These are phyloP conservation scores for Populus tremula DNA, from an alignment of 345 rosid genomes.

Conservation along the genomic window DNA sequence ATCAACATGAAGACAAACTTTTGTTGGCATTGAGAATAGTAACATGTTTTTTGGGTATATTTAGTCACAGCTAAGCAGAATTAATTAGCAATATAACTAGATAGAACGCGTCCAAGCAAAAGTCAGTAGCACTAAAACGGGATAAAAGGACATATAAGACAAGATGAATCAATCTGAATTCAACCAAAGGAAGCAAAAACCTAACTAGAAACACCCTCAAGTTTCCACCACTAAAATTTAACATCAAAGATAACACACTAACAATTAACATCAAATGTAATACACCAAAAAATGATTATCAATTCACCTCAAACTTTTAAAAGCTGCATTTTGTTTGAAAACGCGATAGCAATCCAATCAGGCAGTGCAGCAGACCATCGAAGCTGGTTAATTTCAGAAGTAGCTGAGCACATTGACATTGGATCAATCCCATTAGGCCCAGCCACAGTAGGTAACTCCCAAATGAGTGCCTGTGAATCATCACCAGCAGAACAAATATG, in stretches of 20 bases:
- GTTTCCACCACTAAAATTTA: neutral
- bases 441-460: slow-evolving; percentile 93
- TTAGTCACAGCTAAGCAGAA: too few relatives aligned
- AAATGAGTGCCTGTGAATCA: slow-evolving; percentile 75
- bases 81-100: too few relatives aligned
- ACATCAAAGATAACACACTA: neutral
- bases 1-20: too few relatives aligned
- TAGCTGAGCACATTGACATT: slow-evolving; percentile 75
- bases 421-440: slow-evolving; percentile 96
- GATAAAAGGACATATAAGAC: neutral
- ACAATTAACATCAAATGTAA: neutral
- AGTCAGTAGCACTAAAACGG: neutral
- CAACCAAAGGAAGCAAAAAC: slow-evolving; percentile 3
- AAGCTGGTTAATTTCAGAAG: slow-evolving; percentile 83
- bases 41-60: too few relatives aligned
- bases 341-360: slow-evolving; percentile 91
- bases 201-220: neutral
- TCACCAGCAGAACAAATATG: slow-evolving; percentile 91
- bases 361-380: slow-evolving; percentile 86
- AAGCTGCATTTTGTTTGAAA: slow-evolving; percentile 82
- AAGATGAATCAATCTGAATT: neutral
- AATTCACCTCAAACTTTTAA: slow-evolving; percentile 65
- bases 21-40: too few relatives aligned
- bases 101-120: neutral
- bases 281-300: neutral